These are phyloP conservation scores for Pichia ethanolica DNA, from an alignment of 805 yeast genomes.

Conservation along the genomic window DNA sequence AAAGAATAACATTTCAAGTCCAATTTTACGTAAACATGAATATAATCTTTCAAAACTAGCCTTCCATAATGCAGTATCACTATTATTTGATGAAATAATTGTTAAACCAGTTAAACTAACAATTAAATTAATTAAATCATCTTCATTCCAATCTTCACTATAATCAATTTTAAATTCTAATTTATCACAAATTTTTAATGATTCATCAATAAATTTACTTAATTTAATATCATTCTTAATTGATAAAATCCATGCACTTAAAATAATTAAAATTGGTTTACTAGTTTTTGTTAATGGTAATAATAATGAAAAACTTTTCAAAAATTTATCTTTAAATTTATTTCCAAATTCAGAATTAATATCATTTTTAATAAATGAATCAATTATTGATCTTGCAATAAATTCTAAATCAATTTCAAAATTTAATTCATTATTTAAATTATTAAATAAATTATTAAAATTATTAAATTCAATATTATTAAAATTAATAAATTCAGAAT, in stretches of 20 bases:
- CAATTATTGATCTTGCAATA: no score
- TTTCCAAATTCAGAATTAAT: no score
- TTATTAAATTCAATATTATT: no score
- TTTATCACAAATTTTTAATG: constrained; percentile 4
- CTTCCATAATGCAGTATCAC: constrained; percentile 17
- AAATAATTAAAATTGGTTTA: constrained; percentile 9
- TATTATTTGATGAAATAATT: constrained; percentile 15
- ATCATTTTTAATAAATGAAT: no score
- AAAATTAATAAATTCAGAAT: no score
- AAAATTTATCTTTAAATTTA: constrained; percentile 1
- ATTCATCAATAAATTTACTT: constrained; percentile 6
- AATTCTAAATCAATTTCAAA: no score
- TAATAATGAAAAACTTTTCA: not conserved
- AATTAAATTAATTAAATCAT: constrained; percentile 11
- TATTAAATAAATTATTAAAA: no score
- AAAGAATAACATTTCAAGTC: constrained; percentile 10
- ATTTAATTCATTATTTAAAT: not conserved
- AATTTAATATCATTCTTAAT: constrained; percentile 5
- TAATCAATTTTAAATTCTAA: not conserved
- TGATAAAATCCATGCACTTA: constrained; percentile 14
- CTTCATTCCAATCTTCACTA: not conserved
- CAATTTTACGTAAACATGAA: constrained; percentile 10
- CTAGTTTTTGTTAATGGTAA: constrained; percentile 7
- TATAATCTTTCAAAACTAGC: constrained; percentile 14
- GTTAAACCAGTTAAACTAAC: constrained; percentile 15